Evolutionary conservation across 768 basidiomycete species (phyloP).

Genomic region (Mycena belliarum): DNA sequence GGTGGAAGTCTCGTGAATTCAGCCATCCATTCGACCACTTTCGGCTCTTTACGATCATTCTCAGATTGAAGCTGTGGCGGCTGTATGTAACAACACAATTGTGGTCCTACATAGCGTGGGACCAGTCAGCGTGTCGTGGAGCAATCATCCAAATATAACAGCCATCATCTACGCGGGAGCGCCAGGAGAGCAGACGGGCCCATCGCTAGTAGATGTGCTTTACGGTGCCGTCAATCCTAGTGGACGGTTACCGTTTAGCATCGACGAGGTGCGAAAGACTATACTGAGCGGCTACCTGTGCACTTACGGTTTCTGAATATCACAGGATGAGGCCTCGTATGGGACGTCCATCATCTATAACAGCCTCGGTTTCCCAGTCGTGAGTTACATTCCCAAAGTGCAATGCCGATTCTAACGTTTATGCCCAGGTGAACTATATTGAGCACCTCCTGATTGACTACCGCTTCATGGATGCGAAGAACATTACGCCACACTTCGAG

Average conservation of each 20-base stretch:
- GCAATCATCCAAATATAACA: conserved; percentile 71
- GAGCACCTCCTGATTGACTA: conserved; percentile 70
- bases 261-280: conserved; percentile 60
- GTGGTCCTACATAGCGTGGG: conserved; percentile 83
- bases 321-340: conserved; percentile 26
- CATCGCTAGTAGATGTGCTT: conserved; percentile 73
- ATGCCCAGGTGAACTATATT: conserved; percentile 66
- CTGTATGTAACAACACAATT: conserved; percentile 72
- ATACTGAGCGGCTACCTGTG: conserved; percentile 33
- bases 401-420: too few relatives aligned
- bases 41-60: too few relatives aligned
- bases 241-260: conserved; percentile 71
- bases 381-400: conserved; percentile 3
- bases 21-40: too few relatives aligned
- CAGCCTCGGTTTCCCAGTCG: conserved; percentile 33
- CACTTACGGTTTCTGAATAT: too few relatives aligned
- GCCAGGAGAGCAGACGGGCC: conserved; percentile 77
- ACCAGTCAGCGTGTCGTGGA: conserved; percentile 73
- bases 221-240: conserved; percentile 78
- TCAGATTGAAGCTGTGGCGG: conserved; percentile 64
- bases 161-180: conserved; percentile 59
- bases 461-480: conserved; percentile 57
- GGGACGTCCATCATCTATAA: conserved; percentile 45
- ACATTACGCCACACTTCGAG: conserved; percentile 55
- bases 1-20: too few relatives aligned